Base-by-base conservation (phyloP, 2,329 filamentous ascomycete species). In the Claviceps quebecensis region DNA sequence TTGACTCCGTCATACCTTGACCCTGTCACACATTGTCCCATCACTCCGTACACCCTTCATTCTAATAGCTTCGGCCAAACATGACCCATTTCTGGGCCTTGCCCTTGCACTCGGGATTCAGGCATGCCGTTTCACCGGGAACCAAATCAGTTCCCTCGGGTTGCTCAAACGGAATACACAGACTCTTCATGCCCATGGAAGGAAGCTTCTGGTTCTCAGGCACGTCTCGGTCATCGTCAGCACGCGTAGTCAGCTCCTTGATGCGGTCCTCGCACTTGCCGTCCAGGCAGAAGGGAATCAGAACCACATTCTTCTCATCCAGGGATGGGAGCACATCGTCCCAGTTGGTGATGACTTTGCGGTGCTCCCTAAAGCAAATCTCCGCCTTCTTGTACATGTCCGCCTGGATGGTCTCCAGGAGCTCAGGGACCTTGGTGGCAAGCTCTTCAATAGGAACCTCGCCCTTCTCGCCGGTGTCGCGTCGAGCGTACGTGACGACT, bases 241-340 rank as follows among this genome's bases (percentile, higher is more conserved):
- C 86, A 57, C 85, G 84, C 44, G 86, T 87, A 56, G 87, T 95
- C 65, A 90, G 76, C 52, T 94, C 88, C 79, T 97, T 97, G 73
- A 97, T 88, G 67, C 87, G 81, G 61, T 96, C 91, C 70, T 96
- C 91, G 64, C 91, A 97, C 65, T 86, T 81, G 58, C 72, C 70
- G 38, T 80, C 85, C 55, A 90, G 74, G 66, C 94, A 98, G 74
- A 88, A 86, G 50, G 91, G 91, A 57, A 97, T 94, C 54, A 97
- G 73, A 44, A 94, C 83, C 44, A 97, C 83, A 64, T 97, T 95
- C 78, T 94, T 95, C 65, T 78, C 74, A 68, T 98, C 93, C 41
- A 98, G 80, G 0, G 87, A 82, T 7, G 93, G 91, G 45, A 93
- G 80, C 52, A 98, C 94, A 50, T 95, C 84, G 40, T 87, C 83